Evolutionary conservation across 331 rosid species (phyloP).

Genomic region (Rosa hybrid): DNA sequence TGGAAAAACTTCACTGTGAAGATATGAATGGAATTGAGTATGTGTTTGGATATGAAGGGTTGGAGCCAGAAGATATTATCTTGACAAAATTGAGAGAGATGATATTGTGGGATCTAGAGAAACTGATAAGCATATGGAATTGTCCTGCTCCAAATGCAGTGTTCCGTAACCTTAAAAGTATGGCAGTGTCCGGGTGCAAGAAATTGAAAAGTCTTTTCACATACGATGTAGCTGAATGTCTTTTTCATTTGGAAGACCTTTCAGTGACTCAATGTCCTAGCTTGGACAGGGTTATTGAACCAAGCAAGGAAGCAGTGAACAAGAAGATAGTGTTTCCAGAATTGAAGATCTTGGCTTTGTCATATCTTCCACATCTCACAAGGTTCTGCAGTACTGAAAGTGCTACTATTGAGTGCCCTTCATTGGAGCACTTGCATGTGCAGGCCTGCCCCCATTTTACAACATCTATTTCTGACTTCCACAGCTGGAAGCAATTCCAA

Average conservation of each 20-base stretch:
- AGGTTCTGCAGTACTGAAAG: not conserved
- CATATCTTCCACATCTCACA: not conserved
- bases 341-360: not conserved
- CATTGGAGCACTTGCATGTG: slow-evolving; percentile 1
- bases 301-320: not conserved
- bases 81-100: not conserved
- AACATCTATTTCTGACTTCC: not conserved
- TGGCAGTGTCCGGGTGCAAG: not conserved
- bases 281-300: not conserved
- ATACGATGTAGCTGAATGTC: not conserved
- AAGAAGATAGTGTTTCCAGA: not conserved
- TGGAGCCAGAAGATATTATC: not conserved
- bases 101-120: not conserved
- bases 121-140: not conserved
- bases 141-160: not conserved
- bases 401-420: not conserved
- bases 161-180: not conserved
- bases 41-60: not conserved
- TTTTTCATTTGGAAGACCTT: slow-evolving; percentile 4
- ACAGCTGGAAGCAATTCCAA: slow-evolving; percentile 14
- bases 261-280: not conserved
- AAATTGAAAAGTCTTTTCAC: slow-evolving; percentile 12
- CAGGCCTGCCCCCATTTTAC: not conserved
- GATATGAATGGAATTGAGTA: not conserved
- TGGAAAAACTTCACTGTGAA: not conserved